A percentile compares a stretch with the other conserved stretches of the same genome.
Conservation (phyloP, 257 asterid species). For the Solanum bulbocastanum region DNA sequence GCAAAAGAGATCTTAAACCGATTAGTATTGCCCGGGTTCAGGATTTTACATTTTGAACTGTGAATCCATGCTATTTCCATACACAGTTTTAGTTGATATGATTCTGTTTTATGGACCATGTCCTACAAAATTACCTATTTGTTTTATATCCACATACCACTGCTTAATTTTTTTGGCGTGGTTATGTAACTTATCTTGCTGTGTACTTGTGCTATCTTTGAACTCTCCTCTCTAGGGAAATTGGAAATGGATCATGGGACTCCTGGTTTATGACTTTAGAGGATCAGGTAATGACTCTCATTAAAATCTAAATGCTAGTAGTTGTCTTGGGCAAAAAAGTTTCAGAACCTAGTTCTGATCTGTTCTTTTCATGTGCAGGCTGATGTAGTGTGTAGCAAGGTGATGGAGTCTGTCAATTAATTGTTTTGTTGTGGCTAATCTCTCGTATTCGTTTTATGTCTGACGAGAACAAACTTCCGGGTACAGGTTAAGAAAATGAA, state of each 20-base stretch:
- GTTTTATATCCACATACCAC: background rate
- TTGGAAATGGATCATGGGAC: conserved; percentile 89
- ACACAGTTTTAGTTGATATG: background rate
- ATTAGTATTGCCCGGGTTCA: background rate
- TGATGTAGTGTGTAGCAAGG: conserved; percentile 79
- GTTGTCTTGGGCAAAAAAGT: background rate
- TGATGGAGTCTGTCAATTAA: conserved; percentile 12
- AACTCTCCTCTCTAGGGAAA: conserved; percentile 40
- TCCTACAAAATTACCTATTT: background rate
- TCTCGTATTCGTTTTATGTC: background rate
- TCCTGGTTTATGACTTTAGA: conserved; percentile 86
- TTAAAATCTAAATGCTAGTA: background rate
- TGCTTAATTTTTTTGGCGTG: background rate
- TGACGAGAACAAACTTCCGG: conserved; percentile 2
- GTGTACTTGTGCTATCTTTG: background rate
- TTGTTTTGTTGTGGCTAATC: conserved; percentile 2
- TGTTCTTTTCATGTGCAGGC: conserved; percentile 42
- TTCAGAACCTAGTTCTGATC: conserved; percentile 6
- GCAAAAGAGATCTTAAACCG: background rate
- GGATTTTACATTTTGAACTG: background rate
- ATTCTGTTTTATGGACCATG: background rate
- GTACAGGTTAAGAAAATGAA: conserved; percentile 80
- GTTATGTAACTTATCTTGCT: background rate
- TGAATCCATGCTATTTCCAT: background rate
- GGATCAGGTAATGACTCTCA: conserved; percentile 46